Evolutionary conservation across 2,329 filamentous ascomycete species (phyloP).

Genomic region (Fusarium sp.): DNA sequence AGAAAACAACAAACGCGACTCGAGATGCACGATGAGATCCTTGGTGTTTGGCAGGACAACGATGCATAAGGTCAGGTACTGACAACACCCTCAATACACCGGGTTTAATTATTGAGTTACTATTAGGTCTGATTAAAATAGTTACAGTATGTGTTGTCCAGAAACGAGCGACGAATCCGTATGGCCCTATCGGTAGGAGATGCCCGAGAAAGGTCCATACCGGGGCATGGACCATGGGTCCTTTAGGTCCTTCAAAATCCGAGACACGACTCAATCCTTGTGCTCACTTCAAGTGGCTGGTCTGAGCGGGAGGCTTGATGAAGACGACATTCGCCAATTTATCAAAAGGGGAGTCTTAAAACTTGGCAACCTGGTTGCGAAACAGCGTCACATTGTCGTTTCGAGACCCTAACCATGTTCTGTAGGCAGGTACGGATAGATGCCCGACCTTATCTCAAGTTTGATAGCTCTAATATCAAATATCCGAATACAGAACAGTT

Average conservation of each 20-base stretch:
- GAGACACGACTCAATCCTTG: constrained; percentile 32
- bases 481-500: constrained; percentile 16
- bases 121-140: constrained; percentile 9
- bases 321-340: constrained; percentile 27
- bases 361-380: constrained; percentile 30
- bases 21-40: constrained; percentile 23
- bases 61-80: constrained; percentile 20
- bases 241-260: constrained; percentile 20
- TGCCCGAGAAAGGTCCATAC: constrained; percentile 24
- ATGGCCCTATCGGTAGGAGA: constrained; percentile 32
- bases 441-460: neutral
- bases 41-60: constrained; percentile 37
- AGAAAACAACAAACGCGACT: constrained; percentile 33
- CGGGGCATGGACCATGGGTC: constrained; percentile 16
- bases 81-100: constrained; percentile 6
- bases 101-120: constrained; percentile 1
- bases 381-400: constrained; percentile 41
- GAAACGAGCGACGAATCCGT: constrained; percentile 12
- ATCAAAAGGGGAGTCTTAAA: constrained; percentile 27
- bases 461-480: constrained; percentile 15
- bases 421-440: neutral
- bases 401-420: constrained; percentile 13
- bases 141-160: neutral
- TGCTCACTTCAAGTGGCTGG: constrained; percentile 19
- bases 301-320: constrained; percentile 28